Percentiles rank a stretch among this genome's conserved stretches.
These are phyloP conservation scores for Aspergillus chevalieri DNA, from an alignment of 2,329 filamentous ascomycete genomes.

Conservation along the genomic window DNA sequence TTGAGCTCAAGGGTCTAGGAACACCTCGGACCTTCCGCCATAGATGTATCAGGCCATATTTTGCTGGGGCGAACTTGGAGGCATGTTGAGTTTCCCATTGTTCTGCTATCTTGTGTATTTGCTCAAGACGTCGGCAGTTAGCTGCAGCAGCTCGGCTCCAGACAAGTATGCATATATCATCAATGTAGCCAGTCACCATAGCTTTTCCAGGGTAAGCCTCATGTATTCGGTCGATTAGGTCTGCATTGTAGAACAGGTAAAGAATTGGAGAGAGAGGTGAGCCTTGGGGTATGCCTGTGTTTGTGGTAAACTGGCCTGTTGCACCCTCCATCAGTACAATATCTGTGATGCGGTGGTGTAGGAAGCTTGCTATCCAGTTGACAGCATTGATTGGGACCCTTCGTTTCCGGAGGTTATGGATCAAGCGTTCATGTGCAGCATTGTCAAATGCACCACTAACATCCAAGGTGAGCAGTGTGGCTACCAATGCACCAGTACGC, in stretches of 20 bases:
- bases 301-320: not conserved
- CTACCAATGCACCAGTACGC: not conserved
- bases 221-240: not conserved
- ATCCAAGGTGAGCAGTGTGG: slow-evolving; percentile 7
- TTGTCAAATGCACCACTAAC: slow-evolving; percentile 9
- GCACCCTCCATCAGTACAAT: slow-evolving; percentile 2
- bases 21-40: not conserved
- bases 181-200: not conserved
- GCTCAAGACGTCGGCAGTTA: not conserved
- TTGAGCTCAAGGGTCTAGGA: not conserved
- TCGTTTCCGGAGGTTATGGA: slow-evolving; percentile 6
- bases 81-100: not conserved
- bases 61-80: not conserved
- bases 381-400: not conserved
- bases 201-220: not conserved
- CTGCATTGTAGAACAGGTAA: not conserved
- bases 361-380: slow-evolving; percentile 4
- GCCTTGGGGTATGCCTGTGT: not conserved
- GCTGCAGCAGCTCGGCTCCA: not conserved
- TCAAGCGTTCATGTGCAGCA: slow-evolving; percentile 4
- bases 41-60: not conserved
- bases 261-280: too few relatives aligned
- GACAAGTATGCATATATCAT: not conserved
- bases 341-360: not conserved
- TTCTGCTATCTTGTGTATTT: not conserved